Evolutionary conservation across 2,329 filamentous ascomycete genomes (phyloP).

Genomic region (Trichoderma guizhouense): DNA sequence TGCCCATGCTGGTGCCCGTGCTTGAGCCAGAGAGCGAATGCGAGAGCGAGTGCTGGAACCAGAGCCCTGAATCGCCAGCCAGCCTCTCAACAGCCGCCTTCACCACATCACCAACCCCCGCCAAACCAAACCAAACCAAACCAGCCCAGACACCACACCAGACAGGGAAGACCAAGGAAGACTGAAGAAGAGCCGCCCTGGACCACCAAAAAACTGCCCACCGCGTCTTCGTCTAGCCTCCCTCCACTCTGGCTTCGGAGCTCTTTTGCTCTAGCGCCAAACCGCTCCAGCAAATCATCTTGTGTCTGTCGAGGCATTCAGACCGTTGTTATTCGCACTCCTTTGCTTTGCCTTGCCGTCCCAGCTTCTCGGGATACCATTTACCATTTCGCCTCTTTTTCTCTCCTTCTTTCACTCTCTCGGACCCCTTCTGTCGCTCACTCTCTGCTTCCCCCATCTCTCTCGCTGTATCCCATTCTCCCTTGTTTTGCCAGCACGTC

Average conservation of each 20-base stretch:
- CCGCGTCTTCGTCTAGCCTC: constrained; percentile 10
- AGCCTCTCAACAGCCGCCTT: no score
- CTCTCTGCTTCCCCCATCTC: not conserved
- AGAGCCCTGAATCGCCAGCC: not conserved
- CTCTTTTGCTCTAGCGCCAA: constrained; percentile 15
- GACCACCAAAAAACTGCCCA: constrained; percentile 9
- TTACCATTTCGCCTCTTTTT: not conserved
- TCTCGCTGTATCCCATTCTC: not conserved
- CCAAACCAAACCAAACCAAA: not conserved
- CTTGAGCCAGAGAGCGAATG: not conserved
- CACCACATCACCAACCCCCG: not conserved
- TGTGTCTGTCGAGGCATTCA: not conserved
- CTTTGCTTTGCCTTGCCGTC: not conserved
- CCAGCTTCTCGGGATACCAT: constrained; percentile 8
- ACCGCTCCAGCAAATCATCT: constrained; percentile 10
- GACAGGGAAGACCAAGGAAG: not conserved
- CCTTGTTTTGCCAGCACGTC: not conserved
- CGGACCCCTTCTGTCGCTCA: not conserved
- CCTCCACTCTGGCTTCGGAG: constrained; percentile 4
- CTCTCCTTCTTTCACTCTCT: not conserved
- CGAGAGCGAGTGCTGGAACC: not conserved
- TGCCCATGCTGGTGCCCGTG: not conserved
- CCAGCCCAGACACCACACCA: not conserved
- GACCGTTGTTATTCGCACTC: constrained; percentile 10
- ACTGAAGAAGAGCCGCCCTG: not conserved